Conservation (phyloP, 768 basidiomycete species). For the Xerocomellus intermedius region DNA sequence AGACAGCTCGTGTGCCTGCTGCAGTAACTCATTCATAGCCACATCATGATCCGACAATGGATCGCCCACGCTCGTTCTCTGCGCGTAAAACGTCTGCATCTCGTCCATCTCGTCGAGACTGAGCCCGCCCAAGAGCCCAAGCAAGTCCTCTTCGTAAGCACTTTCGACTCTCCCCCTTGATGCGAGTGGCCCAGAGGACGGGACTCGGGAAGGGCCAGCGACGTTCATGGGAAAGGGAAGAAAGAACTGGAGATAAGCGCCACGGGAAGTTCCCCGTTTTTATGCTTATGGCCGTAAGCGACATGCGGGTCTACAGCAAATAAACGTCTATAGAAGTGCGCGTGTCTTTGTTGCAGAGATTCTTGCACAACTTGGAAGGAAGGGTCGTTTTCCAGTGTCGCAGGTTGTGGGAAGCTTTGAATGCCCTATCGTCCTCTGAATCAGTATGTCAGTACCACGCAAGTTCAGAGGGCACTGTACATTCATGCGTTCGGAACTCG, state of each 20-base stretch:
- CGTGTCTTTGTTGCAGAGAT: background rate
- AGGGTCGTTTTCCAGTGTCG: too few species aligned
- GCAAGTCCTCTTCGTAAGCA: conserved; percentile 27
- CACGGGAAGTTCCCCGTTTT: background rate
- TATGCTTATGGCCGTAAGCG: background rate
- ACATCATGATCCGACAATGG: conserved; percentile 23
- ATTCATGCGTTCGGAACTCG: too few species aligned
- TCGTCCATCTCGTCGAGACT: conserved; percentile 19
- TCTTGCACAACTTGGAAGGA: too few species aligned
- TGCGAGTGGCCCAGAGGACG: background rate
- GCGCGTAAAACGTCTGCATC: conserved; percentile 5
- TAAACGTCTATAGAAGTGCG: background rate
- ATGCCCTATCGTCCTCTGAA: too few species aligned
- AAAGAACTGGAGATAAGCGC: conserved; percentile 7
- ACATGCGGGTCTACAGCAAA: conserved; percentile 8
- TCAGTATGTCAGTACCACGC: too few species aligned
- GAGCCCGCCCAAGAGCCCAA: conserved; percentile 19
- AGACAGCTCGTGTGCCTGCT: conserved; percentile 21
- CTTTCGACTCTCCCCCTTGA: conserved; percentile 17
- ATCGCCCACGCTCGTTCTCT: conserved; percentile 5
- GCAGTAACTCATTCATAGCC: conserved; percentile 24
- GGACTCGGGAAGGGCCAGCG: conserved; percentile 26
- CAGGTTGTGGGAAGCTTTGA: too few species aligned
- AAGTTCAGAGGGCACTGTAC: too few species aligned
- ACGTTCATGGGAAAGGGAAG: conserved; percentile 24